Base-by-base conservation (phyloP, 495 filamentous ascomycete species). In the Podospora anserina region DNA sequence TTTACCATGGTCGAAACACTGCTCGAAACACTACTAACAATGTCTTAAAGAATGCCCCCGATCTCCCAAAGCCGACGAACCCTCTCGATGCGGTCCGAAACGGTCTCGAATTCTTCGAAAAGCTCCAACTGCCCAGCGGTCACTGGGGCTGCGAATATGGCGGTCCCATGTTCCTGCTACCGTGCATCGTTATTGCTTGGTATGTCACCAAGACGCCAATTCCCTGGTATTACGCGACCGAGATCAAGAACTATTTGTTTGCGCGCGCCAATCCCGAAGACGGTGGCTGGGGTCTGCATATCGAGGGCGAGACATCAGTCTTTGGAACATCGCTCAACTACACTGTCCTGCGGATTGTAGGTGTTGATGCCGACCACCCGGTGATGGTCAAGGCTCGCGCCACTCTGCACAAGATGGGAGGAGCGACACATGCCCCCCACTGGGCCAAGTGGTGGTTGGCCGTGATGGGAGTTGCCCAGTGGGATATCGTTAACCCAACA, bases 71-170 rank as follows among this genome's bases (percentile, higher is more conserved):
- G 65, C 81, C 94, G 5, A 88, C 87, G 68, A 93, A 85, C 6
- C 90, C 94, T 18, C 84, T 95, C 60, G 85, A 92, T 72, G 83
- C 90, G 9, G 92, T 90, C 27, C 84, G 88, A 69, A 98, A 98
- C 80, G 92, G 89, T 63, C 82, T 99, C 64, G 84, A 87, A 2
- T 99, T 96, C 84, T 97, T 95, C 83, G 92, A 93, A 49, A 86
- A 93, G 61, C 84, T 98, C 54, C 95, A 99, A 74, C 85, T 97
- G 0, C 87, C 90, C 57, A 88, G 91, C 7, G 95, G 95, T 4
- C 92, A 97, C 75, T 99, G 95, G 95, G 95, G 85, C 4, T 97
- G 94, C 80, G 95, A 98, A 77, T 99, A 98, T 81, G 95, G 95
- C 68, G 95, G 94, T 1, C 87, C 87, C 13, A 86, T 88, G 86